Percentiles rank a stretch among this genome's conserved stretches.
Evolutionary conservation across 495 filamentous ascomycete genomes (phyloP).

Genomic region (Aeminium ludgeri): DNA sequence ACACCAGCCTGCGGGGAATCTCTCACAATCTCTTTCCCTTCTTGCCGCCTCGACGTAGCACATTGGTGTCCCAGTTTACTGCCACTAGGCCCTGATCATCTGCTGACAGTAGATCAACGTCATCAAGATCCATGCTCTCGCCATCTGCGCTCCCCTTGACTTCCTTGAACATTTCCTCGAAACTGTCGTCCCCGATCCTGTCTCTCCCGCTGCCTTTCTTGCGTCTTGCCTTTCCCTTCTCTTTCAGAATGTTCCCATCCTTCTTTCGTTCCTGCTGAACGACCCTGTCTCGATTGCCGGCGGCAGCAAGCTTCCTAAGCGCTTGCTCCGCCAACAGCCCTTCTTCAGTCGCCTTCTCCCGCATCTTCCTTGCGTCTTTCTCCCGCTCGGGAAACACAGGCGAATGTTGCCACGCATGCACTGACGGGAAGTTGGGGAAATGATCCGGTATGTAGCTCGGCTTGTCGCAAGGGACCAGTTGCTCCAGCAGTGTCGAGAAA

Average conservation of each 20-base stretch:
- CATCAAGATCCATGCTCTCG: conserved; percentile 7
- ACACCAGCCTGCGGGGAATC: no score
- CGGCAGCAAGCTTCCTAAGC: conserved; percentile 44
- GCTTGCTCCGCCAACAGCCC: conserved; percentile 59
- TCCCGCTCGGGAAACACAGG: conserved; percentile 49
- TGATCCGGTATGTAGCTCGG: conserved; percentile 42
- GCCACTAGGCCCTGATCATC: not conserved
- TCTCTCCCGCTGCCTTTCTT: conserved; percentile 10
- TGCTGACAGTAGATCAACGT: not conserved
- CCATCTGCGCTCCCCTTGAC: not conserved
- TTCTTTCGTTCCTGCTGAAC: conserved; percentile 13
- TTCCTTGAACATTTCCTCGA: conserved; percentile 23
- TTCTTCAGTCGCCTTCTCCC: conserved; percentile 56
- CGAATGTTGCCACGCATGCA: conserved; percentile 56
- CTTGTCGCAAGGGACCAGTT: conserved; percentile 32
- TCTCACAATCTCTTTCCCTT: no score
- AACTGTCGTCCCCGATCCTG: conserved; percentile 19
- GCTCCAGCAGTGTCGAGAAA: conserved; percentile 30
- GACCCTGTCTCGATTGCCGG: conserved; percentile 22
- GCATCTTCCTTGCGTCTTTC: conserved; percentile 50
- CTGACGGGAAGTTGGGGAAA: conserved; percentile 54
- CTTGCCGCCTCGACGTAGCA: no score
- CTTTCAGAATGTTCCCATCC: conserved; percentile 5
- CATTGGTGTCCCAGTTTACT: no score
- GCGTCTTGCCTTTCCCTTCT: conserved; percentile 6